These are phyloP conservation scores for Leptodermis oblonga DNA, from an alignment of 257 asterid species.

Conservation along the genomic window DNA sequence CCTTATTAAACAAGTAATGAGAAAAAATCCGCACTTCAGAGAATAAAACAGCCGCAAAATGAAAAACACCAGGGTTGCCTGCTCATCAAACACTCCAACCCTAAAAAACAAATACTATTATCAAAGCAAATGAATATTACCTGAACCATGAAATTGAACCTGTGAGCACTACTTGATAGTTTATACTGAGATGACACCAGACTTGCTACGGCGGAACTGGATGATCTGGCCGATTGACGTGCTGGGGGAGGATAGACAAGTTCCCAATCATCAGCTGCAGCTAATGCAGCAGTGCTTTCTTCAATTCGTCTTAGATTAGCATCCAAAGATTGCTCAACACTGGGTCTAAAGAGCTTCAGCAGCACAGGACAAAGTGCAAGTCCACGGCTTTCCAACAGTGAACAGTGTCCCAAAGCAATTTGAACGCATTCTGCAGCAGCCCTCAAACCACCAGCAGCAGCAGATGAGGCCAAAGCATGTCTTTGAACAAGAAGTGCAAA, in stretches of 20 bases:
- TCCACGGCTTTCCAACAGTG: slow-evolving; percentile 88
- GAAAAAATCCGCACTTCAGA: not conserved
- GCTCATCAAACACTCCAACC: not conserved
- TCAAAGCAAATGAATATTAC: slow-evolving; percentile 31
- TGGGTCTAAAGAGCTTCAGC: slow-evolving; percentile 84
- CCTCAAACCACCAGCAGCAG: slow-evolving; percentile 98
- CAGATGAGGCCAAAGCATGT: slow-evolving; percentile 95
- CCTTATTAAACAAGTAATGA: not conserved
- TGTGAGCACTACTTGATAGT: slow-evolving; percentile 96
- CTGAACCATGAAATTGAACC: slow-evolving; percentile 94
- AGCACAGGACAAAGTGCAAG: slow-evolving; percentile 96
- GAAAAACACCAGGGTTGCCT: not conserved
- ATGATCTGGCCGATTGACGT: slow-evolving; percentile 63
- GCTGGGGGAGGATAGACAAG: slow-evolving; percentile 71
- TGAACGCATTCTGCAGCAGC: slow-evolving; percentile 99
- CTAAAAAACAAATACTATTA: no score
- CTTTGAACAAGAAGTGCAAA: slow-evolving; percentile 86
- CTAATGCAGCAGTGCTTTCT: slow-evolving; percentile 94
- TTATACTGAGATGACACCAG: slow-evolving; percentile 56
- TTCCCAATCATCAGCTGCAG: slow-evolving; percentile 99
- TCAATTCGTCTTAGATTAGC: slow-evolving; percentile 96
- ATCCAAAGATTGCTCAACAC: slow-evolving; percentile 97
- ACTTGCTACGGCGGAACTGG: slow-evolving; percentile 42
- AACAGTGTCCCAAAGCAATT: slow-evolving; percentile 96
- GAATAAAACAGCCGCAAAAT: not conserved